Base-by-base conservation (phyloP, 352 stramenopile genomes). In the Globisporangium lucens region DNA sequence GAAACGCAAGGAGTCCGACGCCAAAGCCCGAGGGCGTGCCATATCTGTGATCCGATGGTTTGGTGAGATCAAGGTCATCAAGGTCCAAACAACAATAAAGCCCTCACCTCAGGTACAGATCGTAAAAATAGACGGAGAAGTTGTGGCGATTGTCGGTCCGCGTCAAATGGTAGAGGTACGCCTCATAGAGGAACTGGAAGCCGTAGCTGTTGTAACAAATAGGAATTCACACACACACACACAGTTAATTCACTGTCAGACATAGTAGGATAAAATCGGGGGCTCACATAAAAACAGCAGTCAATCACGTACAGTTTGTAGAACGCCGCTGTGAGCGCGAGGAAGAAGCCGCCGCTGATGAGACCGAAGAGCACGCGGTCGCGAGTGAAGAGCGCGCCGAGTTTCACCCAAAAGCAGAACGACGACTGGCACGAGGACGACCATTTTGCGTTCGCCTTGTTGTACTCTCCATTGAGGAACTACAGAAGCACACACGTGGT, bases 91-190 rank as follows among this genome's bases (percentile, higher is more conserved):
- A 33, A 33, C 53, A 2, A 22, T 10, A 7, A 3, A 17, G 30
- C 4, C 2, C 41, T 29, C 79, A 91, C 73, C 83, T 72, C 27
- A 99, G 83, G 77, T 99, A 99, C n/a, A 99, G 97, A 74, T 96
- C 93, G 78, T 99, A 99, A 80, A 98, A 99, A 80, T 99, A 99
- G 46, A 99, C 93, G 5, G 97, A 99, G 74, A 99, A 99, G 76
- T 99, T 99, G 82, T 99, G 98, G 29, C 98, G 94, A 78, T 99
- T 98, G 86, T 99, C 98, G 1, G 97, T 96, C 38, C 98, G 92
- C 29, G 87, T 94, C 68, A 99, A 97, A 70, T 99, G 98, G 74
- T 99, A 99, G n/a, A 99, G 69, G 52, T 99, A 93, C 35, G 96
- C 91, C 73, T 99, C 91, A 65, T 98, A 89, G 24, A 99, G 69